Conservation (phyloP, 768 basidiomycete genomes). For the Amanita rimosa region DNA sequence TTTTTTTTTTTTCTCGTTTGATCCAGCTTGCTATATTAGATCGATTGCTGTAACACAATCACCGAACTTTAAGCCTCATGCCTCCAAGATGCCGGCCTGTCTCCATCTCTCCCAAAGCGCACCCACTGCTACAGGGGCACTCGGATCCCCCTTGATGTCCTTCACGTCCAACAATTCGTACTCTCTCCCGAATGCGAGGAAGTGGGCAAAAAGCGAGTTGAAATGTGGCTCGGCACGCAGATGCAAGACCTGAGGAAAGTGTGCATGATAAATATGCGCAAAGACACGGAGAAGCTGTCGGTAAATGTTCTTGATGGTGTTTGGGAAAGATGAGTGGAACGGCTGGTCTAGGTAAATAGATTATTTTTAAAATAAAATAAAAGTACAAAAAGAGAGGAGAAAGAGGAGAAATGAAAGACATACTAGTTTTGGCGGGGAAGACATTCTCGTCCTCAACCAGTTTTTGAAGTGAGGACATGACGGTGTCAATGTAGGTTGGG, state of each 20-base stretch:
- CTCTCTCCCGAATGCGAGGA: conserved; percentile 89
- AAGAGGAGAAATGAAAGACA: conserved; percentile 12
- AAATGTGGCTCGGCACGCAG: conserved; percentile 91
- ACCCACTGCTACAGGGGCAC: conserved; percentile 58
- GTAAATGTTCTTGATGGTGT: conserved; percentile 88
- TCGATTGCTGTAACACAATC: background rate
- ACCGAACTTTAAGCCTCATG: conserved; percentile 18
- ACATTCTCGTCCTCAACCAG: conserved; percentile 88
- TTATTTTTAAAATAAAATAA: background rate
- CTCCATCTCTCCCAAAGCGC: conserved; percentile 84
- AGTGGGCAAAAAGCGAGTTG: conserved; percentile 96
- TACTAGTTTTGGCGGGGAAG: conserved; percentile 94
- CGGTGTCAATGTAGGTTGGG: conserved; percentile 95
- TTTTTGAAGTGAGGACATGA: conserved; percentile 95
- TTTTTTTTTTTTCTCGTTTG: too few species aligned
- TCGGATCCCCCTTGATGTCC: conserved; percentile 68
- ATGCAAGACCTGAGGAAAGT: conserved; percentile 85
- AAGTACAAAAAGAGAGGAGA: background rate
- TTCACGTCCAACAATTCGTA: conserved; percentile 86
- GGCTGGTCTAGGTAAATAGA: conserved; percentile 50
- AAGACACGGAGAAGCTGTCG: conserved; percentile 95
- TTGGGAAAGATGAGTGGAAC: conserved; percentile 82
- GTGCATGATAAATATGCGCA: conserved; percentile 94
- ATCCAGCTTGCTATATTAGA: background rate
- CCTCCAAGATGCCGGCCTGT: conserved; percentile 61